Conservation (phyloP, 23 red algal genomes). For the Gracilaria domingensis region DNA sequence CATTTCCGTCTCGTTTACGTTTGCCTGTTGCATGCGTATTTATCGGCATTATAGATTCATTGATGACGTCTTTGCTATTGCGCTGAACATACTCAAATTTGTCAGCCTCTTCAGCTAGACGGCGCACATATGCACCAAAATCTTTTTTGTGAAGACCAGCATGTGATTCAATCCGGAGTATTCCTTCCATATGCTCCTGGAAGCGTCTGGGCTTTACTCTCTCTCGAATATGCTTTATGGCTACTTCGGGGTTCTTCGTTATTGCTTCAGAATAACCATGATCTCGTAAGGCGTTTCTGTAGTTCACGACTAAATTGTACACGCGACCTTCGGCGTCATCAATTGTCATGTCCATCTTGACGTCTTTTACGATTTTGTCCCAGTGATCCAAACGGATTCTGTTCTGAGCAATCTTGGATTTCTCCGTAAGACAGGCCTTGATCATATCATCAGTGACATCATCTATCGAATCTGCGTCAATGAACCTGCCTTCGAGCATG, state of each 20-base stretch:
- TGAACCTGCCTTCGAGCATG: not conserved
- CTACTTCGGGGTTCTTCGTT: slow-evolving; percentile 30
- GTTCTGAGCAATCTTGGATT: not conserved
- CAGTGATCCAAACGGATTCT: not conserved
- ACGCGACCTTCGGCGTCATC: slow-evolving; percentile 24
- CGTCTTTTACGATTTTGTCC: slow-evolving; percentile 7
- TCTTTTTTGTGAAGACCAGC: slow-evolving; percentile 30
- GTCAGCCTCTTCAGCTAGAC: slow-evolving; percentile 1
- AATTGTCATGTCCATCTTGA: slow-evolving; percentile 44
- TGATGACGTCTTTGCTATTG: not conserved
- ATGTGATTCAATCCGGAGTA: too few species aligned
- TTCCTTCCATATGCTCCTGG: too few species aligned
- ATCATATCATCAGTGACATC: slow-evolving; percentile 25
- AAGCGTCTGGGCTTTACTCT: slow-evolving; percentile 20
- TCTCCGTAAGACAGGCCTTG: not conserved
- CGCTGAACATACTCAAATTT: slow-evolving; percentile 19
- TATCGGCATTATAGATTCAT: not conserved
- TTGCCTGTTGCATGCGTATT: too few species aligned
- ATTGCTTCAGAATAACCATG: slow-evolving; percentile 3
- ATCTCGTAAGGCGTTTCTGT: not conserved
- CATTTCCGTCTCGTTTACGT: too few species aligned
- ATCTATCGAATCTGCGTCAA: not conserved
- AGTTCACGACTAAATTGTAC: slow-evolving; percentile 7
- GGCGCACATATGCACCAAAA: slow-evolving; percentile 24
- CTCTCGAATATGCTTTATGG: slow-evolving; percentile 55